Base-by-base conservation (phyloP, 2,329 filamentous ascomycete genomes). In the Plectosphaerella plurivora region DNA sequence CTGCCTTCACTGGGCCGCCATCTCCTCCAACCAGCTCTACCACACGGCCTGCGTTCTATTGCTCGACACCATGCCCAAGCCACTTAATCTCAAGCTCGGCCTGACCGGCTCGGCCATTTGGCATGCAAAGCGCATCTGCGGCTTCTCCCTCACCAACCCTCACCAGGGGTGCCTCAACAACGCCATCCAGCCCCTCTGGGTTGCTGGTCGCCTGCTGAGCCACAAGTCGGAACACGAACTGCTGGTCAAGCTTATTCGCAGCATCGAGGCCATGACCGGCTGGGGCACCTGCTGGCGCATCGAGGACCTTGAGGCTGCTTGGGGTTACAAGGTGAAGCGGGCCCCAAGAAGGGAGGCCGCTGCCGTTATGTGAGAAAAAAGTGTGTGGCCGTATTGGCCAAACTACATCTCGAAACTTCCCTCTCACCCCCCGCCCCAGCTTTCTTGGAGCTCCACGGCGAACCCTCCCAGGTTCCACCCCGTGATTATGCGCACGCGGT, bases 151-250 rank as follows among this genome's bases (percentile, higher is more conserved):
- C 12, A 73, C 78, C 3, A 83, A 83, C 53, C 74, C 73, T 4
- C 78, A 83, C 52, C 70, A 76, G 11, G 80, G 79, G 3, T 80
- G 76, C 55, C 59, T 81, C 35, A 83, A 79, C 55, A 83, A 83
- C 58, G 77, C 78, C 4, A 78, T 82, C 5, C 79, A 83, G 55
- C 79, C 79, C 1, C 65, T 83, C 1, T 82, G 77, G 74, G 69
- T 83, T 12, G 80, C 81, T 1, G 81, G 78, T 0, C 69, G 73
- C 36, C 63, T 81, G 1, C 69, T 83, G 42, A 82, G 74, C 51
- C 79, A 83, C 63, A 68, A 65, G 28, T 66, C 67, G 5, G 72
- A 77, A 54, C 73, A 73, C 42, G 54, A 65, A 12, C 56, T 68
- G 11, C 54, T 77, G 9, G 63, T 71, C 15, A 69, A 71, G 51